Evolutionary conservation across 192 early-diverging fungal genomes (phyloP), one percentile per base, ranked within the genome.

Genomic region (Podila clonocystis): DNA sequence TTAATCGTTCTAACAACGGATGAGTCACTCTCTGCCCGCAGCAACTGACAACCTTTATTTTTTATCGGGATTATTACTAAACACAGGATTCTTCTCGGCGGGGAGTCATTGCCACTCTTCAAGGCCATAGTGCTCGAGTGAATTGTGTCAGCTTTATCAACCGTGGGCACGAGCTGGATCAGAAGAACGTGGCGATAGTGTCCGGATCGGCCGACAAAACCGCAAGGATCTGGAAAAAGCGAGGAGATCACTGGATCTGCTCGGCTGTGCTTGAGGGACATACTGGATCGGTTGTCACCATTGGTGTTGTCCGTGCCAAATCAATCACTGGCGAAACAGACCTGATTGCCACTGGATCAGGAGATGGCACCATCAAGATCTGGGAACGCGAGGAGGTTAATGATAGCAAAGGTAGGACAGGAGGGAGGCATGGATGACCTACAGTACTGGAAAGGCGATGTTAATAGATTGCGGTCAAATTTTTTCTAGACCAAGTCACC

Each of bases 131-230:
- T 17, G 86, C 73, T 36, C 89, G 91, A 34, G 93, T 97, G 22
- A 95, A 93, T 82, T 92, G 92, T 74, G 90, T 94, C 13, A 83
- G 86, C 4, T 95, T 92, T 78, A 77, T 93, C 20, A 87, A 91
- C 68, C 62, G 89, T 72, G 90, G 78, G 15, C 57, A 83, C 9
- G 87, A 86, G 52, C 63, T 72, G 9, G 38, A 78, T 9, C 87
- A 87, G n/a, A 78, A 58, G 19, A 89, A 89, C 29, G 85, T 91
- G 20, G 91, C 88, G 13, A 80, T 96, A 4, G 87, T 95, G 24
- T 93, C 93, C 19, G 96, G 91, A 17, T 93, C 94, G 4, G 92
- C 93, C 5, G 95, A 96, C 70, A 86, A 86, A 68, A 94, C 94
- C 1, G 90, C 87, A 0, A 87, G 93, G 4, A 76, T 96, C 1